Evolutionary conservation across 768 basidiomycete species (phyloP).

Genomic region (Lyophyllum semitale): DNA sequence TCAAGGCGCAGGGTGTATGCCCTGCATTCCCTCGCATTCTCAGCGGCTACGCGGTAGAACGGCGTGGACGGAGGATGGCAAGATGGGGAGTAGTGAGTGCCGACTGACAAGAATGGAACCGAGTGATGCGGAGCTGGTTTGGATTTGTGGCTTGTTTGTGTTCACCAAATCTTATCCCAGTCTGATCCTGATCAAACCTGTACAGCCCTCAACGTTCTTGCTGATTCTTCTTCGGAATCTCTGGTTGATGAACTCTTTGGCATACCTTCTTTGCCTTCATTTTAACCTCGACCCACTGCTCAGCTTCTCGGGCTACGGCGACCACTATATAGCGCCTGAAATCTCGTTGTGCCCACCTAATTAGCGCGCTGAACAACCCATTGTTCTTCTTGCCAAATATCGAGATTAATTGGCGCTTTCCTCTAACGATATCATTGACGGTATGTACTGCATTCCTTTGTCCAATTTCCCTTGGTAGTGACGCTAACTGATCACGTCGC

Average conservation of each 20-base stretch:
- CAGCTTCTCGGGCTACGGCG: not conserved
- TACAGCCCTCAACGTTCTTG: slow-evolving; percentile 9
- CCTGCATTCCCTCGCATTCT: not conserved
- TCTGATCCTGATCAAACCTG: slow-evolving; percentile 23
- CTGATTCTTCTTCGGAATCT: slow-evolving; percentile 10
- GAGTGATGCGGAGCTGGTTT: slow-evolving; percentile 15
- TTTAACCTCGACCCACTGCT: not conserved
- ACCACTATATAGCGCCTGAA: not conserved
- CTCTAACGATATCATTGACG: slow-evolving; percentile 4
- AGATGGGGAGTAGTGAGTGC: not conserved
- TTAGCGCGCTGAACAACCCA: not conserved
- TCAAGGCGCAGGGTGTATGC: not conserved
- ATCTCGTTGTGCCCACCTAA: not conserved
- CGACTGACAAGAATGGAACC: slow-evolving; percentile 9
- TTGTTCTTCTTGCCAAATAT: not conserved
- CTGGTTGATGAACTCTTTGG: slow-evolving; percentile 11
- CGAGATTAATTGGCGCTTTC: slow-evolving; percentile 1
- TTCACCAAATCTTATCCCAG: too few species aligned
- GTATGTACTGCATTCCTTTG: not conserved
- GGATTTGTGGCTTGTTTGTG: slow-evolving; percentile 16
- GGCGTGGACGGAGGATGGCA: not conserved
- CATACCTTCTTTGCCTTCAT: slow-evolving; percentile 8
- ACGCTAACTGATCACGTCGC: slow-evolving; percentile 8
- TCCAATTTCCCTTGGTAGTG: not conserved
- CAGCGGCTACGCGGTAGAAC: too few species aligned